phyloP scores from a whole-genome alignment of 345 rosid genomes.

The Euclidium syriacum region DNA sequence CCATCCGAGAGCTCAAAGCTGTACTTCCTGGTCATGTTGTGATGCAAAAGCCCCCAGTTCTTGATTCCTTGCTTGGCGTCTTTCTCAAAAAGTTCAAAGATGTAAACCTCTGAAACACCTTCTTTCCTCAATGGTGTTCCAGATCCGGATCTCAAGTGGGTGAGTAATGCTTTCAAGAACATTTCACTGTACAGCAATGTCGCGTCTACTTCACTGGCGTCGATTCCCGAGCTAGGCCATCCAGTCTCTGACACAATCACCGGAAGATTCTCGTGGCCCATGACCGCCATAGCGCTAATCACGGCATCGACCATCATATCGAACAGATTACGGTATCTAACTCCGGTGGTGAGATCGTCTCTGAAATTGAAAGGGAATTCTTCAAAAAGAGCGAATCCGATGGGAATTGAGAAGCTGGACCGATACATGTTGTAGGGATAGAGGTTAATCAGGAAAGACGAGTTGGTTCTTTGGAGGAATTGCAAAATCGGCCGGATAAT shows the following conservation, averaged over 20 bases:
- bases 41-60: slow-evolving; percentile 71
- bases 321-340: slow-evolving; percentile 73
- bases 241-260: slow-evolving; percentile 88
- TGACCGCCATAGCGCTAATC: slow-evolving; percentile 62
- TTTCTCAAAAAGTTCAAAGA: slow-evolving; percentile 66
- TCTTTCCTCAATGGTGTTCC: slow-evolving; percentile 88
- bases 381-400: slow-evolving; percentile 83
- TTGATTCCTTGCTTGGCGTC: slow-evolving; percentile 38
- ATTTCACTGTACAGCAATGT: slow-evolving; percentile 50
- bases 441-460: slow-evolving; percentile 71
- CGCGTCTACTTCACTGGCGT: slow-evolving; percentile 63
- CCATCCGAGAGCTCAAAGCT: slow-evolving; percentile 44
- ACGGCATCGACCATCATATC: slow-evolving; percentile 94
- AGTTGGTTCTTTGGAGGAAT: slow-evolving; percentile 61
- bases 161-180: slow-evolving; percentile 57
- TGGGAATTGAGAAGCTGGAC: slow-evolving; percentile 56
- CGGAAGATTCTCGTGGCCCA: slow-evolving; percentile 72
- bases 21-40: slow-evolving; percentile 64
- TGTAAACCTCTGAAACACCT: slow-evolving; percentile 60
- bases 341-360: slow-evolving; percentile 72
- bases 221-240: slow-evolving; percentile 75
- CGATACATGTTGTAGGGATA: slow-evolving; percentile 81
- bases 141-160: slow-evolving; percentile 56
- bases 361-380: slow-evolving; percentile 70
- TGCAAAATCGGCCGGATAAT: slow-evolving; percentile 68